These are phyloP conservation scores for Ogataea minuta DNA, from an alignment of 805 yeast genomes.

Conservation along the genomic window DNA sequence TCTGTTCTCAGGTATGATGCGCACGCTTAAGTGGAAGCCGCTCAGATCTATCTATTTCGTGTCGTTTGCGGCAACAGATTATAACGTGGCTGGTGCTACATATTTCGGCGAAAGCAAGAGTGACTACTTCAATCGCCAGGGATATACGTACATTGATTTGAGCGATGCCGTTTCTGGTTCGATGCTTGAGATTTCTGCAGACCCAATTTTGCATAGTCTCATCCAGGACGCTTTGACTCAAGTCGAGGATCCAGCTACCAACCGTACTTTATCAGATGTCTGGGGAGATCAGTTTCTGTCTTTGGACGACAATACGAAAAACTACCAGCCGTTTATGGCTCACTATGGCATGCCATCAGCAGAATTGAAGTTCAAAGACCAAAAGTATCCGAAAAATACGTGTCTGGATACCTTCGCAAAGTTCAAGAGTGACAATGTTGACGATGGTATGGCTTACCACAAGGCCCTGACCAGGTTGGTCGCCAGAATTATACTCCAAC, in stretches of 20 bases:
- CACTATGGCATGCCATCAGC: conserved; percentile 68
- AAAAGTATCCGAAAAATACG: conserved; percentile 46
- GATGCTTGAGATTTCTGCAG: conserved; percentile 45
- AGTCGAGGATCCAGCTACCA: conserved; percentile 27
- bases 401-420: conserved; percentile 65
- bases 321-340: conserved; percentile 65
- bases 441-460: conserved; percentile 56
- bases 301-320: conserved; percentile 43
- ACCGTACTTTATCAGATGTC: conserved; percentile 22
- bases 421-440: conserved; percentile 47
- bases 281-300: conserved; percentile 23
- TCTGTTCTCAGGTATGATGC: conserved; percentile 60
- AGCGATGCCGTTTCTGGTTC: conserved; percentile 60
- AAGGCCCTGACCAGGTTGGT: conserved; percentile 54
- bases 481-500: conserved; percentile 49
- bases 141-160: conserved; percentile 71
- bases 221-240: conserved; percentile 41
- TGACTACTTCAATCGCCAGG: conserved; percentile 55
- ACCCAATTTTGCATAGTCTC: conserved; percentile 59
- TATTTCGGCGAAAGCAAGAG: conserved; percentile 64
- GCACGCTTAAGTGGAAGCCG: conserved; percentile 76
- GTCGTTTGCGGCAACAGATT: conserved; percentile 80
- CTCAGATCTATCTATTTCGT: conserved; percentile 77
- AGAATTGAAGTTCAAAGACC: conserved; percentile 47
- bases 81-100: conserved; percentile 81